phyloP scores from a whole-genome alignment of 257 asterid species.

The Handroanthus guayacan region DNA sequence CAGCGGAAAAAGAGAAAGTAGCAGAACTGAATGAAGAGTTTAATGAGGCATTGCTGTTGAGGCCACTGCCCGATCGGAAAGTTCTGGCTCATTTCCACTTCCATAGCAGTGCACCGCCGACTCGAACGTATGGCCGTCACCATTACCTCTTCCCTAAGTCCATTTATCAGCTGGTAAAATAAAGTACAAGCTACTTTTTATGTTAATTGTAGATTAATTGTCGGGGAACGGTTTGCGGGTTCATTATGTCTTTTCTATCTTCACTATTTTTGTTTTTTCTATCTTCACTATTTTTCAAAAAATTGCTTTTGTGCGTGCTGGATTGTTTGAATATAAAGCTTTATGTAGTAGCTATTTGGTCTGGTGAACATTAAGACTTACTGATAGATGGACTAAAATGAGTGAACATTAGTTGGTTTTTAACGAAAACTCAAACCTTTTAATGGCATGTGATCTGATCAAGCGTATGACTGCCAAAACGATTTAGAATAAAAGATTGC shows the following conservation, averaged over 20 bases:
- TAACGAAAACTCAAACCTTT: slow-evolving; percentile 6
- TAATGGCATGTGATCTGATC: slow-evolving; percentile 17
- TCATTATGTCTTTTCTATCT: background rate
- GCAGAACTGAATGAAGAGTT: slow-evolving; percentile 60
- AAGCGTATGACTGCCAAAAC: background rate
- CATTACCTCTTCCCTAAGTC: slow-evolving; percentile 94
- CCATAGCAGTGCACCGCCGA: slow-evolving; percentile 78
- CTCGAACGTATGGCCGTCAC: slow-evolving; percentile 82
- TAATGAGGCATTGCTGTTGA: slow-evolving; percentile 86
- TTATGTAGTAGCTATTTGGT: slow-evolving; percentile 3
- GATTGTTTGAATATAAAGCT: background rate
- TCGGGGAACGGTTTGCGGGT: slow-evolving; percentile 1
- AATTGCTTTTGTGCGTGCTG: slow-evolving; percentile 14
- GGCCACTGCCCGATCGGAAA: slow-evolving; percentile 96
- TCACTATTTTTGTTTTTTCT: background rate
- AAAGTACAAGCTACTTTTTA: background rate
- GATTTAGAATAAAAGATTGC: background rate
- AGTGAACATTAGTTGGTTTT: slow-evolving; percentile 1
- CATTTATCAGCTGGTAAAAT: slow-evolving; percentile 85
- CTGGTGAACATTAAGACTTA: slow-evolving; percentile 1
- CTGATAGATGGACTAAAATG: background rate
- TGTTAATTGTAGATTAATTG: background rate
- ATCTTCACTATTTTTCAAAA: background rate
- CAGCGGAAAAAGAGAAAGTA: slow-evolving; percentile 42
- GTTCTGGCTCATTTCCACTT: slow-evolving; percentile 92